Evolutionary conservation across 1,284 basidiomycete genomes (phyloP).

Genomic region (Tilletia walkeri): DNA sequence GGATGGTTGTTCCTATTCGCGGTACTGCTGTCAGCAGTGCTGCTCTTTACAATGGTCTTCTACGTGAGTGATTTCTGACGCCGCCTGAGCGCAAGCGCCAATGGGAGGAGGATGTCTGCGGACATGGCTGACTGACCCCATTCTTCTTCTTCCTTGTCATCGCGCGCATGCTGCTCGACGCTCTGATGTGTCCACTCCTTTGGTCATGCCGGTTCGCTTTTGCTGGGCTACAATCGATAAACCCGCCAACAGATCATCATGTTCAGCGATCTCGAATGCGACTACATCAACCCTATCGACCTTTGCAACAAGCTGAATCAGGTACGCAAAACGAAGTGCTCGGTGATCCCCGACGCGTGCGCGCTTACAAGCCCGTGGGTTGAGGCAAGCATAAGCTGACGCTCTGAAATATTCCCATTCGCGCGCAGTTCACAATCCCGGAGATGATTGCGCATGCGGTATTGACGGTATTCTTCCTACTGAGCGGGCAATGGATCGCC

Average conservation of each 20-base stretch:
- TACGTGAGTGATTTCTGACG: constrained; percentile 33
- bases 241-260: constrained; percentile 80
- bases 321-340: constrained; percentile 60
- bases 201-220: no score
- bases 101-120: no score
- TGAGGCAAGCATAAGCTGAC: not conserved
- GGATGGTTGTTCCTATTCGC: constrained; percentile 50
- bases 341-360: not conserved
- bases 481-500: constrained; percentile 77
- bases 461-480: constrained; percentile 78
- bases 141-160: not conserved
- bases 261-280: constrained; percentile 64
- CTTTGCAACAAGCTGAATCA: constrained; percentile 99
- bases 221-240: no score
- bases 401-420: not conserved
- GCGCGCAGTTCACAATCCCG: constrained; percentile 83
- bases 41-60: constrained; percentile 56
- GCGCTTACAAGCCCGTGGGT: not conserved
- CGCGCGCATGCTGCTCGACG: no score
- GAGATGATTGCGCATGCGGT: constrained; percentile 85
- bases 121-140: no score
- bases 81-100: no score
- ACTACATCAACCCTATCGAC: constrained; percentile 99
- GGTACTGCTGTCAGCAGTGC: constrained; percentile 50
- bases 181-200: no score